These are phyloP conservation scores for Lasiosphaeria hispida DNA, from an alignment of 495 filamentous ascomycete species.

Conservation along the genomic window DNA sequence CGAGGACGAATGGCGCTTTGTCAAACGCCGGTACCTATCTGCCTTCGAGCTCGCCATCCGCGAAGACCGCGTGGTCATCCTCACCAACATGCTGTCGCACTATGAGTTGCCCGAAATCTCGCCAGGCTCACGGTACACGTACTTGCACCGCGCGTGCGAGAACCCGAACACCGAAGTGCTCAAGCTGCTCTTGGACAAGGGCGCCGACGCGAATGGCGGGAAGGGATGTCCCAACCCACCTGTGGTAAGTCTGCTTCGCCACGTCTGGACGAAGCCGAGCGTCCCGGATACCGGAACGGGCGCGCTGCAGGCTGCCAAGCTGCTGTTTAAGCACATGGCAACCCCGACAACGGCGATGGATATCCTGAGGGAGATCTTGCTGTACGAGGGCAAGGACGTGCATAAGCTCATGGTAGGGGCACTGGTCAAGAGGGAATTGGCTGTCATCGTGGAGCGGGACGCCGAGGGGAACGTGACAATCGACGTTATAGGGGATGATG, in stretches of 20 bases:
- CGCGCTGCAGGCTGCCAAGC: no score
- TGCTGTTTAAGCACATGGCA: no score
- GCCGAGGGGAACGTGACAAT: no score
- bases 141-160: conserved; percentile 23
- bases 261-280: conserved; percentile 18
- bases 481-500: no score
- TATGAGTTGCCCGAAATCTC: conserved; percentile 20
- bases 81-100: conserved; percentile 23
- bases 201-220: conserved; percentile 17
- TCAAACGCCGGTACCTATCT: conserved; percentile 18
- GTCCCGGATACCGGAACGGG: no score
- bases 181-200: conserved; percentile 18
- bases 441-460: no score
- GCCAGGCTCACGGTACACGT: conserved; percentile 9
- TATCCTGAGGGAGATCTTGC: no score
- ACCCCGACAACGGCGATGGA: no score
- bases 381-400: no score
- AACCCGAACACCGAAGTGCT: conserved; percentile 23
- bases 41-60: conserved; percentile 29
- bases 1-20: conserved; percentile 17
- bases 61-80: conserved; percentile 19
- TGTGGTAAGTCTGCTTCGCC: conserved; percentile 12
- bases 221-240: conserved; percentile 11
- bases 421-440: no score
- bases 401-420: no score